A percentile compares a stretch with the other conserved stretches of the same genome.
Evolutionary conservation across 176 grass and related monocot genomes (phyloP).

Genomic region (Aegilops umbellulata): DNA sequence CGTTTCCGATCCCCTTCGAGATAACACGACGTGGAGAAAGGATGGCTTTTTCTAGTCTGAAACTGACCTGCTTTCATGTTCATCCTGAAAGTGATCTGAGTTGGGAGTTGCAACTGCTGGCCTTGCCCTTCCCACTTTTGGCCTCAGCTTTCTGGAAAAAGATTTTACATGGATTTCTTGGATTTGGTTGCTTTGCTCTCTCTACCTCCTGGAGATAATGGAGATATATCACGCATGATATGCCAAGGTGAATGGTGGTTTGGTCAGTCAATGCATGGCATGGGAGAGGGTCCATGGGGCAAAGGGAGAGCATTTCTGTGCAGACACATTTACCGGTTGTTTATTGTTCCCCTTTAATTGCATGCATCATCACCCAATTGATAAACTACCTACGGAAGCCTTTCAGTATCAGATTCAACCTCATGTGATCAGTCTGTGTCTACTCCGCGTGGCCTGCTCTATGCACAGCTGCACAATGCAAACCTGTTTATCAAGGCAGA

Average conservation of each 20-base stretch:
- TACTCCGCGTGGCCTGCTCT: background rate
- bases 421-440: background rate
- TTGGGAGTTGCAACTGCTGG: slow-evolving; percentile 27
- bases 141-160: slow-evolving; percentile 10
- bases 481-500: no score
- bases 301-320: background rate
- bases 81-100: slow-evolving; percentile 39
- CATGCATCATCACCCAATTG: no score
- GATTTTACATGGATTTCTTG: slow-evolving; percentile 13
- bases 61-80: background rate
- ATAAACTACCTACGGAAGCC: background rate
- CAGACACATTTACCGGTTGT: background rate
- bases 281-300: slow-evolving; percentile 6
- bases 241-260: background rate
- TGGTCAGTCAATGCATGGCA: background rate
- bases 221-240: background rate
- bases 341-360: background rate
- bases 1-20: slow-evolving; percentile 3
- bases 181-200: background rate
- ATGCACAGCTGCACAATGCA: background rate
- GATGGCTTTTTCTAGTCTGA: background rate
- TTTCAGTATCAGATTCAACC: slow-evolving; percentile 8
- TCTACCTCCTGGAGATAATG: background rate
- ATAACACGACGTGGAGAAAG: slow-evolving; percentile 20
- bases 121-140: background rate